Base-by-base conservation (phyloP, 805 yeast genomes). In the Brettanomyces custersianus region DNA sequence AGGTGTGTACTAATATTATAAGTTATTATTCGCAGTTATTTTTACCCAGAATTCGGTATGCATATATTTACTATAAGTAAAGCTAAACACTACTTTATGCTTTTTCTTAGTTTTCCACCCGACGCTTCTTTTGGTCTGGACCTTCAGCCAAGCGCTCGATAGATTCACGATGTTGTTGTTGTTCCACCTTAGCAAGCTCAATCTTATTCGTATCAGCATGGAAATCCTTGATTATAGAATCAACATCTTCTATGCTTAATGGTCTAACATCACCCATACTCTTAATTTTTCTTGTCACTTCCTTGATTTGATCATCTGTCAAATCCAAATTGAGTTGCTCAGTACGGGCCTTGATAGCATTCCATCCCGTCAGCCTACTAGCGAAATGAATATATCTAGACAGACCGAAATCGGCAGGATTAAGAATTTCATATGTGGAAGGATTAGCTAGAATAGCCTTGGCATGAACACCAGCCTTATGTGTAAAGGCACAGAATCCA, bases 401-500 rank as follows among this genome's bases (percentile, higher is more conserved):
- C 48, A 72, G 63, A 40, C 79, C 79, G 48, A 72, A 72, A 54
- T 72, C 79, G 18, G 64, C 55, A 22, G 79, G 79, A 46, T 68
- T 67, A 52, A 72, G 62, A 49, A 72, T 72, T 57, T 72, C 79
- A 51, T 72, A 72, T 10, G 78, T 72, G n/a, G 77, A 68, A 34
- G 79, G 79, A 57, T 72, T 72, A 35, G 79, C 78, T 45, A 72
- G 64, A 39, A 72, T 72, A 34, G 78, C 78, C 55, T 72, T 71
- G 39, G 79, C 78, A 43, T 72, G 79, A 43, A 72, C 71, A 55
- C 79, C 79, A 17, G 79, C 79, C 59, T 72, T 72, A 56, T 72
- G 79, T 29, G 79, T 72, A 57, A 72, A 72, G 30, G 79, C 77
- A 62, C 78, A 72, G 65, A 72, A 72, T 15, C 79, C 79, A 31